A percentile compares a stretch with the other conserved stretches of the same genome.
Evolutionary conservation across 2,329 filamentous ascomycete genomes (phyloP).

Genomic region (Exophiala sideris): DNA sequence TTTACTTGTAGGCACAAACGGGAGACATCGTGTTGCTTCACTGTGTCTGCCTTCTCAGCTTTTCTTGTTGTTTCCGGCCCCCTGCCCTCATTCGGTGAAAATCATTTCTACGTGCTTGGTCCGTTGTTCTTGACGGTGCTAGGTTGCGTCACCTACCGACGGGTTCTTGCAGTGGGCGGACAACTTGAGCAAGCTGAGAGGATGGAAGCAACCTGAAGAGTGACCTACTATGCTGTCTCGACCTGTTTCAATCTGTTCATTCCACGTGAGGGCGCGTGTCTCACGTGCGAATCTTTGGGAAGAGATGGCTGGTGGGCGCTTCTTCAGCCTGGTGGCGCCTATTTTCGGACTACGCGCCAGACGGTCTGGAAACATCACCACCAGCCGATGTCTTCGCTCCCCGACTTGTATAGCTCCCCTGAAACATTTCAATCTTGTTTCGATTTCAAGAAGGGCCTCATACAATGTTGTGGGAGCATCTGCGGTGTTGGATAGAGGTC

Average conservation of each 20-base stretch:
- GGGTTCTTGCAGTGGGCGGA: not conserved
- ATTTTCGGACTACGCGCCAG: constrained; percentile 25
- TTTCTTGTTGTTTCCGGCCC: not conserved
- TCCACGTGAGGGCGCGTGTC: constrained; percentile 25
- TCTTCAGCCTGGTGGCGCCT: constrained; percentile 26
- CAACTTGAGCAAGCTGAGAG: constrained; percentile 11
- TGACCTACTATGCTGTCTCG: constrained; percentile 8
- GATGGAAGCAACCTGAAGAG: constrained; percentile 19
- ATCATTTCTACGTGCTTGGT: not conserved
- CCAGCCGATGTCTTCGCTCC: constrained; percentile 22
- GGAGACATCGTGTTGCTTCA: constrained; percentile 19
- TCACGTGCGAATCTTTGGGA: constrained; percentile 14
- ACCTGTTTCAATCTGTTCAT: constrained; percentile 13
- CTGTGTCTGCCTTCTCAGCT: constrained; percentile 18
- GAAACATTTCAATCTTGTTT: constrained; percentile 13
- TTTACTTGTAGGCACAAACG: constrained; percentile 16
- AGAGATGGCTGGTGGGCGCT: constrained; percentile 26
- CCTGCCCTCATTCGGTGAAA: constrained; percentile 1
- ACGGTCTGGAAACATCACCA: constrained; percentile 17
- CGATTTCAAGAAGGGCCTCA: constrained; percentile 10
- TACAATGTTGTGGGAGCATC: constrained; percentile 20
- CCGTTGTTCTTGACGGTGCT: not conserved
- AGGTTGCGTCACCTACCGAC: constrained; percentile 10
- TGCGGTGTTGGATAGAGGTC: constrained; percentile 15
- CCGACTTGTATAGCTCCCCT: constrained; percentile 16